These are phyloP conservation scores for Irpex rosettiformis DNA, from an alignment of 1,284 basidiomycete genomes.

Conservation along the genomic window DNA sequence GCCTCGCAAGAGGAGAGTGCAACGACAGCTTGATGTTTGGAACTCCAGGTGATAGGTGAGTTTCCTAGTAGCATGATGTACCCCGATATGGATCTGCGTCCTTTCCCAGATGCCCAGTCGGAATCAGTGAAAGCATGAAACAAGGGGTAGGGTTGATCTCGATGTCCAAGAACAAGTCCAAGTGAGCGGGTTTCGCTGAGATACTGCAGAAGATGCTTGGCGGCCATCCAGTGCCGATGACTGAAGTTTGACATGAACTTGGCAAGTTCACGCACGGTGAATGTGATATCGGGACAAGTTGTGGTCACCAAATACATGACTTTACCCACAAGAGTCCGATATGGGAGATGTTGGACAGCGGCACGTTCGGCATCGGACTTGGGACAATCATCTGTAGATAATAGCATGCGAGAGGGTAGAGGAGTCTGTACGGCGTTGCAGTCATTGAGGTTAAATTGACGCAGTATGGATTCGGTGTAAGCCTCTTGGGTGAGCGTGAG, in stretches of 20 bases:
- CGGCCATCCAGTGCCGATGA: conserved; percentile 18
- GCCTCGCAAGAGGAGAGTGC: conserved; percentile 40
- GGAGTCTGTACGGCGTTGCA: conserved; percentile 20
- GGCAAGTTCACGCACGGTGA: conserved; percentile 6
- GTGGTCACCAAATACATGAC: conserved; percentile 15
- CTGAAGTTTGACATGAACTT: conserved; percentile 12
- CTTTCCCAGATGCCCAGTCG: conserved; percentile 24
- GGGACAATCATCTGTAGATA: conserved; percentile 15
- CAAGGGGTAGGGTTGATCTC: neutral
- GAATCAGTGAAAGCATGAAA: neutral
- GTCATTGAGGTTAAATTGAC: conserved; percentile 21
- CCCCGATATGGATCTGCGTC: conserved; percentile 23
- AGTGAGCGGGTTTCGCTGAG: conserved; percentile 19
- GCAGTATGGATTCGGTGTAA: conserved; percentile 29
- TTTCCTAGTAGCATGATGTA: conserved; percentile 19
- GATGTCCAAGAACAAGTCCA: conserved; percentile 3
- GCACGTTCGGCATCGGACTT: neutral
- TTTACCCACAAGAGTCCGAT: conserved; percentile 9
- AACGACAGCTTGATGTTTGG: conserved; percentile 33
- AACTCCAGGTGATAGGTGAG: conserved; percentile 34
- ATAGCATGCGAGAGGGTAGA: conserved; percentile 11
- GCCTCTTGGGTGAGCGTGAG: conserved; percentile 27
- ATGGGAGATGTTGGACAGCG: conserved; percentile 8
- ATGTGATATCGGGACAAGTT: conserved; percentile 15
- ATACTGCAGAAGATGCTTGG: conserved; percentile 27